Evolutionary conservation across 345 rosid genomes (phyloP).

Genomic region (Populus tremula): DNA sequence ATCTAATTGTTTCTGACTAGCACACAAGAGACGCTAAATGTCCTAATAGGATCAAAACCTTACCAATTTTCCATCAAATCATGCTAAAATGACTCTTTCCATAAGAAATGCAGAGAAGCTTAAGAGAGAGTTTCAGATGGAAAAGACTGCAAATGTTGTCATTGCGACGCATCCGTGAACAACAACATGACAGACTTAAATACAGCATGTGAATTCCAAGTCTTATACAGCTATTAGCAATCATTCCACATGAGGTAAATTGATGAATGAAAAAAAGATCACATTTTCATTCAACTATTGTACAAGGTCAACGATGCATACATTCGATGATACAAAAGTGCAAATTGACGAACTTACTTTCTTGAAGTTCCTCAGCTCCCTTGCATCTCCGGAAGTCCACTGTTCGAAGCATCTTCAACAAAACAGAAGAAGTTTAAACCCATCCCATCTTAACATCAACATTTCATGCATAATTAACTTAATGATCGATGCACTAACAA

Average conservation of each 20-base stretch:
- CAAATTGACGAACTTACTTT: slow-evolving; percentile 45
- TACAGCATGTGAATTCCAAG: not conserved
- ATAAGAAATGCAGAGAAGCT: not conserved
- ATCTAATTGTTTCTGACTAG: not conserved
- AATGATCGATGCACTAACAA: not conserved
- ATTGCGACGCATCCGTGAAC: not conserved
- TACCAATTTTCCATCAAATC: not conserved
- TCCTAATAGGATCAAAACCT: not conserved
- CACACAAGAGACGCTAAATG: not conserved
- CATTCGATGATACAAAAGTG: not conserved
- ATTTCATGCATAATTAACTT: not conserved
- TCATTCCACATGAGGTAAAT: not conserved
- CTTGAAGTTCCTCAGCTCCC: slow-evolving; percentile 64
- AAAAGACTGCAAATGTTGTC: not conserved
- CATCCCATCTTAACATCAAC: not conserved
- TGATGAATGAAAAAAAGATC: not conserved
- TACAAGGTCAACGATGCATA: not conserved
- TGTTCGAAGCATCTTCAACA: slow-evolving; percentile 53
- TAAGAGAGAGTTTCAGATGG: not conserved
- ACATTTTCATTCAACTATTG: not conserved
- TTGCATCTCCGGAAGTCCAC: slow-evolving; percentile 62
- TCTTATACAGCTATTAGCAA: not conserved
- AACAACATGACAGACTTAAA: not conserved
- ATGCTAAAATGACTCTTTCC: not conserved
- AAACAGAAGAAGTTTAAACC: slow-evolving; percentile 12